Base-by-base conservation (phyloP, 331 rosid genomes). In the Erythrophleum ivorense region DNA sequence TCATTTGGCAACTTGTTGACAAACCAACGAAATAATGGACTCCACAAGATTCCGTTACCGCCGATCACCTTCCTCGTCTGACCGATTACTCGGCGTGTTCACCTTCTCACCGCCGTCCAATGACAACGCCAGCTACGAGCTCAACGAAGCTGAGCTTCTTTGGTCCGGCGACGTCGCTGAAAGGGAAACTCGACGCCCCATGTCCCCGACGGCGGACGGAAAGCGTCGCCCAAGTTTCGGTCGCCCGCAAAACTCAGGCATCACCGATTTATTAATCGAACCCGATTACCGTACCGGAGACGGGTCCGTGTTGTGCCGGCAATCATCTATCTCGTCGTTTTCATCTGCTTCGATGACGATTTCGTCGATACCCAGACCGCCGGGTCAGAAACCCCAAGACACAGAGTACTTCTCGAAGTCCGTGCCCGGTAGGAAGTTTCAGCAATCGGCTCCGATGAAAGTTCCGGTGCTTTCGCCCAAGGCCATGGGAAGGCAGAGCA, bases 391-490 rank as follows among this genome's bases (percentile, higher is more conserved):
- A 9, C 24, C 63, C 7, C 57, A 7, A 38, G 78, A 29, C 18
- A 41, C 88, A 33, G 88, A 78, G 0, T 58, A 58, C 43, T 36
- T 80, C 5, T 62, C 87, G 8, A 92, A 86, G 70, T 90, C 94
- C 1, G 49, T 31, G 59, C 82, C 90, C 53, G 69, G 81, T 6
- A 76, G 81, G 71, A 87, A 85, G 75, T 83, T 88, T 83, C 91
- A 85, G 74, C 91, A 89, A 76, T 92, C 98, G 21, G 97, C 96
- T 43, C 94, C 97, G 43, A 83, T 92, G 65, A 91, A 84, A 67
- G 93, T 94, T 3, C 97, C 97, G 33, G 82, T 90, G 12, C 50
- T 78, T 34, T 57, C 90, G 19, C 36, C 92, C 2, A 73, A 69
- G 18, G 86, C 63, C 46, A 75, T 16, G 83, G 48, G 79, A 77